Evolutionary conservation across 2,329 filamentous ascomycete species (phyloP), one percentile per base, ranked within the genome.

Genomic region (Xylariales sp.): DNA sequence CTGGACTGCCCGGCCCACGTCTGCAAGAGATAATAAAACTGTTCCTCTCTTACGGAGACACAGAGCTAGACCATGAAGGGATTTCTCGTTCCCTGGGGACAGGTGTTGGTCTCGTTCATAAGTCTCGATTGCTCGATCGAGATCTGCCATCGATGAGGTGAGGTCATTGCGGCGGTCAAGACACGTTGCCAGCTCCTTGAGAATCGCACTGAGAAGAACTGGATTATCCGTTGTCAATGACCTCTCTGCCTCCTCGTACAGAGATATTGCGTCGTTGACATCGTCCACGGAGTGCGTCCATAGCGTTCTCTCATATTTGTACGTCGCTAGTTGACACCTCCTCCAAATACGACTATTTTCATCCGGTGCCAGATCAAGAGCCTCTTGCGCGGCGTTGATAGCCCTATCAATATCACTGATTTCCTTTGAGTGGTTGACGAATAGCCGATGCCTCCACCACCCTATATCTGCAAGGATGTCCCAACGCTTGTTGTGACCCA

Each of bases 391-490:
- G 45, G 45, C 45, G 45, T 48, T 48, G 45, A 48, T 48, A 48
- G 45, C 45, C 45, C 23, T 48, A n/a, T 48, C 45, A 48, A 48
- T 48, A 48, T 48, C 45, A 48, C 45, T 48, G 45, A 48, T 48
- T 48, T 48, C 45, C 45, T 48, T n/a, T 48, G 45, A 48, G 18
- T 48, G 45, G 45, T 48, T 48, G 45, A 48, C 7, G 45, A 48
- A 48, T 48, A 48, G 45, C 45, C 45, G 45, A 48, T 48, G 45
- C 45, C 45, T 48, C 45, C 45, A 48, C 45, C 45, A 48, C 45
- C 45, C 45, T 48, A 48, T 48, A 48, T 48, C 45, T 48, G 45
- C 45, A 48, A 48, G 45, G 45, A 48, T 48, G 45, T 48, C 45
- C 45, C 45, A 48, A 16, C 45, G 45, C 45, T 48, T 48, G 45